Evolutionary conservation across 768 basidiomycete species (phyloP), one percentile per base, ranked within the genome.

Genomic region (Agaricus blazei): DNA sequence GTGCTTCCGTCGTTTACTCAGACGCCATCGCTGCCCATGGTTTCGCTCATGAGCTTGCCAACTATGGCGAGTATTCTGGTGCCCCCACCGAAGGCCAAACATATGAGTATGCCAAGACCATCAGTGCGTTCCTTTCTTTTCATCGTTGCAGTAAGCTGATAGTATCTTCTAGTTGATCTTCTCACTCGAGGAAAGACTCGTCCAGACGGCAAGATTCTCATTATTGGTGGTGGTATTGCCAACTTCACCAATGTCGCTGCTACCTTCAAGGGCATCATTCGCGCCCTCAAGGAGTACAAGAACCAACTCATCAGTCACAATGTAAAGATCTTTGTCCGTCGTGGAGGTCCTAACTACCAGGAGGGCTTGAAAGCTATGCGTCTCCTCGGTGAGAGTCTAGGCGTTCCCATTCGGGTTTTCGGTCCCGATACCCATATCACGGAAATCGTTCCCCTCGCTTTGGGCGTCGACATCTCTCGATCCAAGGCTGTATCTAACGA

Each of bases 221-320:
- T 99, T 81, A 97, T 99, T 62, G 97, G 96, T 72, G 97, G 97
- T 74, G 96, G 96, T 76, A 97, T 97, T 60, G 97, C 97, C 77
- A 99, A 99, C 84, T 99, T 99, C 77, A 98, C 94, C 69, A 98
- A 99, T 69, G 95, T 98, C 62, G 97, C 95, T 34, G 88, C 96
- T 9, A 98, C 96, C 58, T 99, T 99, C 89, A 98, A 98, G 81
- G 96, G 96, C 59, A 99, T 98, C 80, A 99, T 99, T 72, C 90
- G 86, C 44, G 95, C 97, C 15, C 81, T 99, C 62, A 88, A 96
- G 78, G 90, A 94, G 72, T 93, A 81, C 83, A 93, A 93, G 78
- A 75, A 80, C 43, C 86, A 84, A 52, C 82, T 98, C 60, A 88
- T 92, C 66, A 75, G 78, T 48, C 87, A 93, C 75, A 74, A 84